Percentiles rank a stretch among this genome's conserved stretches.
phyloP scores from a whole-genome alignment of 805 yeast genomes.

The Brettanomyces naardenensis region DNA sequence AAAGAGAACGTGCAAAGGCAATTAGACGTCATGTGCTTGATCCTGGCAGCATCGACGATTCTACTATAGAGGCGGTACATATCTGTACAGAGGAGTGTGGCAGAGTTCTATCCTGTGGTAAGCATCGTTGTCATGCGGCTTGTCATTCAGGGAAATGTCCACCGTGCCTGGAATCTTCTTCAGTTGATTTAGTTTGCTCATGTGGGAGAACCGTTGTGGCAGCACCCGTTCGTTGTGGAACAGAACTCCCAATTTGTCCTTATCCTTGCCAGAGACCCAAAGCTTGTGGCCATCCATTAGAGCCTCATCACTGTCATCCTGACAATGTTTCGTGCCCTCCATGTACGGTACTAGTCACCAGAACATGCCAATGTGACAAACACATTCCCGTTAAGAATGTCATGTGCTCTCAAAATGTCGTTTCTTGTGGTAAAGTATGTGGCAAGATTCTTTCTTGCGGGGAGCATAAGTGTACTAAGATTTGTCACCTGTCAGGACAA shows the following conservation, averaged over 20 bases:
- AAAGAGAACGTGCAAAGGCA: slow-evolving; percentile 41
- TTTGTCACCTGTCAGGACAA: slow-evolving; percentile 49
- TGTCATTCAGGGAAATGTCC: slow-evolving; percentile 80
- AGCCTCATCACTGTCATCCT: slow-evolving; percentile 71
- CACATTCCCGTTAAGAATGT: slow-evolving; percentile 43
- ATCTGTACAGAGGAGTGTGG: slow-evolving; percentile 64
- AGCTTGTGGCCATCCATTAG: slow-evolving; percentile 65
- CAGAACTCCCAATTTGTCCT: slow-evolving; percentile 53
- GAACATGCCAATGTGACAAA: slow-evolving; percentile 25
- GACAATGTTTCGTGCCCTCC: slow-evolving; percentile 60
- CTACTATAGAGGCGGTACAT: slow-evolving; percentile 64
- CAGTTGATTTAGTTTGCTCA: slow-evolving; percentile 69
- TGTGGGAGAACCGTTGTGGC: slow-evolving; percentile 72
- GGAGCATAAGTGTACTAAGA: slow-evolving; percentile 41
- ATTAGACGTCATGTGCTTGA: slow-evolving; percentile 34
- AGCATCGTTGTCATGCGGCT: slow-evolving; percentile 57
- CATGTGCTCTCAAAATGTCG: slow-evolving; percentile 59
- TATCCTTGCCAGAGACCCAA: slow-evolving; percentile 52
- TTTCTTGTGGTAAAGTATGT: slow-evolving; percentile 66
- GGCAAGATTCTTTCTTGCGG: slow-evolving; percentile 40
- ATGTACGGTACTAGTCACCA: slow-evolving; percentile 45
- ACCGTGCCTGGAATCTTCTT: slow-evolving; percentile 74
- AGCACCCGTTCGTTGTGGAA: slow-evolving; percentile 86
- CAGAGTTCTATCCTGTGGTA: slow-evolving; percentile 52
- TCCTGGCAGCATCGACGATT: slow-evolving; percentile 37